Percentiles rank a stretch among this genome's conserved stretches.
These are phyloP conservation scores for Aureobasidium sp. DNA, from an alignment of 2,329 filamentous ascomycete species.

Conservation along the genomic window DNA sequence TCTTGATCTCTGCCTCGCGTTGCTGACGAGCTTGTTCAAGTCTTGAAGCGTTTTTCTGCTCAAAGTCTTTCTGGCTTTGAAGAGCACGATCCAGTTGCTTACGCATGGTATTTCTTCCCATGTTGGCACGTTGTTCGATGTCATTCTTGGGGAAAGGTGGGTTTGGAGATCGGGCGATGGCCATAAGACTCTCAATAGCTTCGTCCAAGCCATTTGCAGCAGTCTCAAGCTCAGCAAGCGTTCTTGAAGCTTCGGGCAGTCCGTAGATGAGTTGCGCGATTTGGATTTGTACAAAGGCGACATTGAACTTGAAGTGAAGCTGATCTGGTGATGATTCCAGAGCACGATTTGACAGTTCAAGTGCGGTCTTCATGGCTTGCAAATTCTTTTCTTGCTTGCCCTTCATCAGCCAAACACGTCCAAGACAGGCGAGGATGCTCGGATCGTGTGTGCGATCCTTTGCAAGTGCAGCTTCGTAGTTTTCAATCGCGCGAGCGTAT, in stretches of 20 bases:
- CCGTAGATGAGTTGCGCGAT: conserved; percentile 74
- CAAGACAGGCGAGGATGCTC: conserved; percentile 75
- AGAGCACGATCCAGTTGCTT: conserved; percentile 83
- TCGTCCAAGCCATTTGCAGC: conserved; percentile 75
- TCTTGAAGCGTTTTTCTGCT: conserved; percentile 85
- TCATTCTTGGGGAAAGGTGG: conserved; percentile 86
- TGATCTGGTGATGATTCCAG: conserved; percentile 74
- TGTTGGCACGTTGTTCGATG: conserved; percentile 90
- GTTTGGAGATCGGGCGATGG: conserved; percentile 53
- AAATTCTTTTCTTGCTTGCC: conserved; percentile 62
- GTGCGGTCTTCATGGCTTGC: conserved; percentile 54
- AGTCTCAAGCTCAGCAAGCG: conserved; percentile 70
- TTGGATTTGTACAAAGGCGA: conserved; percentile 95
- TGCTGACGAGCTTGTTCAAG: conserved; percentile 71
- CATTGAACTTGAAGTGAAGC: conserved; percentile 91
- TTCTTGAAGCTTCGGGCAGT: conserved; percentile 68
- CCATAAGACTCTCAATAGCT: conserved; percentile 65
- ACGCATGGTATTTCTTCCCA: conserved; percentile 91
- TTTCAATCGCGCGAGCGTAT: conserved; percentile 85
- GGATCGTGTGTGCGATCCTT: conserved; percentile 75
- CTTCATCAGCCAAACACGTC: conserved; percentile 78
- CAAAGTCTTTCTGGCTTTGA: conserved; percentile 80
- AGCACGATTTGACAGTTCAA: conserved; percentile 62
- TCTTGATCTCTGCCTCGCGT: conserved; percentile 71
- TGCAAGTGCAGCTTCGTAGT: conserved; percentile 76